Percentiles rank a stretch among this genome's conserved stretches.
Evolutionary conservation across 148 eudicot species (phyloP).

Genomic region (Diospyros kaki): DNA sequence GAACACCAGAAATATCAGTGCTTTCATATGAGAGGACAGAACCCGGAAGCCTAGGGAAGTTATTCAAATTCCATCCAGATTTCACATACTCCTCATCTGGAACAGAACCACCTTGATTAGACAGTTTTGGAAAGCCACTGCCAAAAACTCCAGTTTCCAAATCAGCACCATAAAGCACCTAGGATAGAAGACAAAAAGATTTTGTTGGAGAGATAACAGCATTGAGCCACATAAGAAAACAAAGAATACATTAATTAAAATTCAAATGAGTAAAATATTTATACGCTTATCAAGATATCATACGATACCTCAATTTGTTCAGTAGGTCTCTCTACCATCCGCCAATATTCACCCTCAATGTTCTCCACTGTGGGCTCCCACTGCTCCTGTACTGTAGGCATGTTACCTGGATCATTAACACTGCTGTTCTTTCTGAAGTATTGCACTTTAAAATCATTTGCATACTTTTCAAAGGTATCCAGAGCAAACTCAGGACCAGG

Average conservation of each 20-base stretch:
- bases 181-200: constrained; percentile 14
- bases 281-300: constrained; percentile 9
- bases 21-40: constrained; percentile 89
- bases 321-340: constrained; percentile 92
- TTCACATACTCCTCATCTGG: constrained; percentile 55
- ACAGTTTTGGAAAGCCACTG: constrained; percentile 80
- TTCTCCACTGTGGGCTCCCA: constrained; percentile 65
- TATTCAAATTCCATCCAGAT: constrained; percentile 98
- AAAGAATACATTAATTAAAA: background rate
- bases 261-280: background rate
- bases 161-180: constrained; percentile 99
- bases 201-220: background rate
- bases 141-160: constrained; percentile 93
- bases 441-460: constrained; percentile 72
- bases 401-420: constrained; percentile 24
- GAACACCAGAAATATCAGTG: constrained; percentile 92
- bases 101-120: constrained; percentile 39
- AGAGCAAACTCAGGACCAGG: constrained; percentile 92
- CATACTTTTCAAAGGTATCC: constrained; percentile 76
- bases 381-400: constrained; percentile 26
- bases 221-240: background rate
- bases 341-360: constrained; percentile 99
- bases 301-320: constrained; percentile 89
- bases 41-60: constrained; percentile 92
- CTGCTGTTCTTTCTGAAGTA: constrained; percentile 52